Evolutionary conservation across 208 protist species (phyloP).

Genomic region (Acanthamoeba triangularis): DNA sequence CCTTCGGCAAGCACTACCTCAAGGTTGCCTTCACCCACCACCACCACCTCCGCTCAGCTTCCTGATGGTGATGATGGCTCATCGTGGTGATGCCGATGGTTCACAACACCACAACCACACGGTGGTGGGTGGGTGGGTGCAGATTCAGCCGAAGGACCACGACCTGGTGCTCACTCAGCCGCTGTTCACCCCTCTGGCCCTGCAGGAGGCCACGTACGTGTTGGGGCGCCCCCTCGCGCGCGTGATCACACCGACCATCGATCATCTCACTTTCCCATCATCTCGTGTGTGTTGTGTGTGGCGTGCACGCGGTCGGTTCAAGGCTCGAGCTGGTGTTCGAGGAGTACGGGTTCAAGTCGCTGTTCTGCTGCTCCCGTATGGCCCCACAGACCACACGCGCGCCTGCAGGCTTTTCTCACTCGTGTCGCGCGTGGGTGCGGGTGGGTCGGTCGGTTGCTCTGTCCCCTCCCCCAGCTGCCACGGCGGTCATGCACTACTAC

Average conservation of each 20-base stretch:
- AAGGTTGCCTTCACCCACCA: neutral
- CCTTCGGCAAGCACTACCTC: conserved; percentile 74
- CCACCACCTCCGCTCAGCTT: neutral
- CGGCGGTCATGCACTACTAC: neutral
- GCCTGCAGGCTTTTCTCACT: neutral
- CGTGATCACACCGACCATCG: too few relatives aligned
- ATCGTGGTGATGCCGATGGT: neutral
- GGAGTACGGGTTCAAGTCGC: conserved; percentile 84
- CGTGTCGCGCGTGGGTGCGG: neutral
- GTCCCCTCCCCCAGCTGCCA: neutral
- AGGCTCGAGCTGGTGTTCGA: conserved; percentile 83
- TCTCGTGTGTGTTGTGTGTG: neutral
- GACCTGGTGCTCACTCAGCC: conserved; percentile 83
- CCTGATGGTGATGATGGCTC: neutral
- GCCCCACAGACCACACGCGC: neutral
- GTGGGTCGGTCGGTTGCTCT: too few relatives aligned
- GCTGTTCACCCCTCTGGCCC: conserved; percentile 61
- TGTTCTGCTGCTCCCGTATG: conserved; percentile 58
- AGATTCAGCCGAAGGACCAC: conserved; percentile 74
- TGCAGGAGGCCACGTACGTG: conserved; percentile 74
- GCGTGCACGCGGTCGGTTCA: neutral
- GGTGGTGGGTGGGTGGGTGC: neutral
- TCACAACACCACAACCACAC: neutral
- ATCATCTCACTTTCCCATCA: too few relatives aligned
- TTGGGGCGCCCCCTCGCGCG: neutral